These are phyloP conservation scores for Noccaea bulbosa DNA, from an alignment of 345 rosid species.

Conservation along the genomic window DNA sequence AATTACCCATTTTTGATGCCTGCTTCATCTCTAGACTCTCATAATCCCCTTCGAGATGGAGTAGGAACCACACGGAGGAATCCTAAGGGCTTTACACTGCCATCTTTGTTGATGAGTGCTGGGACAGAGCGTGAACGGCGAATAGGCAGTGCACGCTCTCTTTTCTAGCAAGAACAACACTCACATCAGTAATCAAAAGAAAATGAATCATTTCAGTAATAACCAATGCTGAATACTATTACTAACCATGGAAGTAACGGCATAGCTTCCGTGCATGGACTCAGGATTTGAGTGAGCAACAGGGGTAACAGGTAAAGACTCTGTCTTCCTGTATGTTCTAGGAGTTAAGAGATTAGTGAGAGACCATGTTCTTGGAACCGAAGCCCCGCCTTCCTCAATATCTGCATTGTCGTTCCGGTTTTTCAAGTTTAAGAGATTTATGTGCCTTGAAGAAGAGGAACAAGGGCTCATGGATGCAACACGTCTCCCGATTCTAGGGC, in stretches of 20 bases:
- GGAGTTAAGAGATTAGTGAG: conserved; percentile 66
- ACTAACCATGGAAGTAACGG: conserved; percentile 50
- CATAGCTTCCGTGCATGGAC: conserved; percentile 65
- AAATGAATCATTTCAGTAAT: background rate
- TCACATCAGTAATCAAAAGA: conserved; percentile 4
- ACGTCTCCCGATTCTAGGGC: conserved; percentile 52
- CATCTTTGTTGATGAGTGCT: conserved; percentile 56
- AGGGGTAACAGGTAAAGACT: conserved; percentile 73
- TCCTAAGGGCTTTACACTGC: conserved; percentile 48
- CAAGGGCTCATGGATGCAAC: conserved; percentile 57
- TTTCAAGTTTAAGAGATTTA: conserved; percentile 66
- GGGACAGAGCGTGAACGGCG: conserved; percentile 90
- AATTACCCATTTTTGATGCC: conserved; percentile 33
- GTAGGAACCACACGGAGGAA: conserved; percentile 70
- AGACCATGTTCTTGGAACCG: conserved; percentile 70
- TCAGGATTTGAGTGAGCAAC: conserved; percentile 81
- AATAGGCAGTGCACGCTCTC: conserved; percentile 55
- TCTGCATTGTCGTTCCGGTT: conserved; percentile 50
- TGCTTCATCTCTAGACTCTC: conserved; percentile 27
- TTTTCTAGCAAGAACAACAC: conserved; percentile 53
- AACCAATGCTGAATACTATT: conserved; percentile 5
- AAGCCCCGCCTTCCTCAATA: conserved; percentile 74
- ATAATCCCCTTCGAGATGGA: conserved; percentile 35
- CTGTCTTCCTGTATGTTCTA: conserved; percentile 49
- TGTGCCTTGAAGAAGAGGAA: conserved; percentile 49